A percentile compares a stretch with the other conserved stretches of the same genome.
Evolutionary conservation across 352 stramenopile species (phyloP).

Genomic region (Saprolegnia parasitica): DNA sequence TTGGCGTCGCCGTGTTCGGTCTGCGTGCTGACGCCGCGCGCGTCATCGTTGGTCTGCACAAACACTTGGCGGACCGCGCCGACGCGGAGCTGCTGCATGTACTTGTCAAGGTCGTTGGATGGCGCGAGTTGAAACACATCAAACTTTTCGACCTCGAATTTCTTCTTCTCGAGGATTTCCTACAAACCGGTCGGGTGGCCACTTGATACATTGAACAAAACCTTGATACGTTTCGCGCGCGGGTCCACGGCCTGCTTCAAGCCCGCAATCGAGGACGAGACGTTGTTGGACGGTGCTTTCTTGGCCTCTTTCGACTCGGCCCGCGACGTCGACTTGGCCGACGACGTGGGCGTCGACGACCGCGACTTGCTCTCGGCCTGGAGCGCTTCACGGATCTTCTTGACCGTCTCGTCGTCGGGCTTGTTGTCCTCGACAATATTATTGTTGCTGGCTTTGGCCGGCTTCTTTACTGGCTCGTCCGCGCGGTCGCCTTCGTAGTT

Average conservation of each 20-base stretch:
- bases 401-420: constrained; percentile 35
- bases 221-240: constrained; percentile 47
- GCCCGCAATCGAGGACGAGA: constrained; percentile 58
- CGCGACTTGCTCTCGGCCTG: constrained; percentile 57
- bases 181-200: neutral
- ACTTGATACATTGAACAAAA: neutral
- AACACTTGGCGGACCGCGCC: constrained; percentile 49
- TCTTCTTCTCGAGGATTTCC: constrained; percentile 54
- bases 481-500: constrained; percentile 61
- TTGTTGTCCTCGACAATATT: constrained; percentile 29
- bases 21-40: constrained; percentile 43
- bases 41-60: constrained; percentile 57
- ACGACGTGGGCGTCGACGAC: constrained; percentile 5
- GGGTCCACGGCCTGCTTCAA: constrained; percentile 69
- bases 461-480: constrained; percentile 19
- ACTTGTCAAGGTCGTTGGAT: constrained; percentile 53
- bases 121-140: constrained; percentile 56
- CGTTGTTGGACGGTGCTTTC: constrained; percentile 25
- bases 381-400: constrained; percentile 59
- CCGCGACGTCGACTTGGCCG: constrained; percentile 22
- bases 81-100: constrained; percentile 46
- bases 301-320: constrained; percentile 23
- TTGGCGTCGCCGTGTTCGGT: constrained; percentile 41
- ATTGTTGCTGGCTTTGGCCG: constrained; percentile 4
- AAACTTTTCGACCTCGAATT: constrained; percentile 67